Evolutionary conservation across 148 eudicot genomes (phyloP).

Genomic region (Dysphania ambrosioides): DNA sequence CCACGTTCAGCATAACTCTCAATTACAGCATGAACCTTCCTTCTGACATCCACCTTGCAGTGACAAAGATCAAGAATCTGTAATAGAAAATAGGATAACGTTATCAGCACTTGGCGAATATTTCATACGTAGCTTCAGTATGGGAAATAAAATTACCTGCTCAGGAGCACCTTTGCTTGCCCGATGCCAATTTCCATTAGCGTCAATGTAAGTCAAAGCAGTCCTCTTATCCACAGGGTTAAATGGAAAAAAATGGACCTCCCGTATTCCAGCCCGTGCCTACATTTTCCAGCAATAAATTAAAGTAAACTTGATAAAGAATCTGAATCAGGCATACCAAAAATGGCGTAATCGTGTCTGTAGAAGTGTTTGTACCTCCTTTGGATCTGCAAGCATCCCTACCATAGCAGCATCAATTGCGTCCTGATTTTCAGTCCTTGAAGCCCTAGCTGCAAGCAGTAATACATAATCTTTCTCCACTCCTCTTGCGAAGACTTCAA

Average conservation of each 20-base stretch:
- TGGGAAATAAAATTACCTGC: constrained; percentile 42
- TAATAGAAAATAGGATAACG: neutral
- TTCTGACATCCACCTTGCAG: constrained; percentile 51
- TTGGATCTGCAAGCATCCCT: constrained; percentile 67
- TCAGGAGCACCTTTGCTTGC: constrained; percentile 89
- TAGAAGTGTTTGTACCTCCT: constrained; percentile 46
- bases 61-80: constrained; percentile 43
- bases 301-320: neutral
- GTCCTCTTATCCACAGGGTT: constrained; percentile 82
- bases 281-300: constrained; percentile 18
- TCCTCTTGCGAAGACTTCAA: constrained; percentile 66
- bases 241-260: constrained; percentile 72
- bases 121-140: neutral
- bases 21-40: constrained; percentile 53
- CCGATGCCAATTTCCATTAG: constrained; percentile 56
- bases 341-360: neutral
- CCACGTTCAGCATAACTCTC: constrained; percentile 77
- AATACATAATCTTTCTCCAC: constrained; percentile 56
- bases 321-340: neutral
- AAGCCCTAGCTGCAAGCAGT: constrained; percentile 70
- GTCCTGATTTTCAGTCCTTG: constrained; percentile 74
- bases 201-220: constrained; percentile 66
- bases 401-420: constrained; percentile 82
- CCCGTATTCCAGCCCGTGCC: constrained; percentile 71
- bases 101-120: constrained; percentile 1